These are phyloP conservation scores for Monosporascus sp. DNA, from an alignment of 2,329 filamentous ascomycete species.

Conservation along the genomic window DNA sequence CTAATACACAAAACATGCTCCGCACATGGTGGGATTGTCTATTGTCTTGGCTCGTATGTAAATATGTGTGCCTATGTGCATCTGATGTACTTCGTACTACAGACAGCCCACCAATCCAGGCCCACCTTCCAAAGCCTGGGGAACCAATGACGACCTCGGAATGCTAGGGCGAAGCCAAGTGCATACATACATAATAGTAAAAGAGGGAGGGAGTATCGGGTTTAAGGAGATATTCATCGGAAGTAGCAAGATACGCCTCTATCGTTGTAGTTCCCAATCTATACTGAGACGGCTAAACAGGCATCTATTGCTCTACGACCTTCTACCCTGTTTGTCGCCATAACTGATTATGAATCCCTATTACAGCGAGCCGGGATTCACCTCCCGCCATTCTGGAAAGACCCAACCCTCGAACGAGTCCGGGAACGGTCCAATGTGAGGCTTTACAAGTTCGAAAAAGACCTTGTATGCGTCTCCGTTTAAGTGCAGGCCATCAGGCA, in stretches of 20 bases:
- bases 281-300: too few relatives aligned
- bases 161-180: not conserved
- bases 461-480: conserved; percentile 48
- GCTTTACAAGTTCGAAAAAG: conserved; percentile 42
- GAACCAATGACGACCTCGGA: too few relatives aligned
- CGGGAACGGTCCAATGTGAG: conserved; percentile 41
- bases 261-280: not conserved
- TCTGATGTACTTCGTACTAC: too few relatives aligned
- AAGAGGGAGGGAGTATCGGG: not conserved
- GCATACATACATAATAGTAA: too few relatives aligned
- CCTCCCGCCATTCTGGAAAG: conserved; percentile 43
- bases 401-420: conserved; percentile 28
- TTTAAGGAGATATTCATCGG: not conserved
- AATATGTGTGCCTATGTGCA: too few relatives aligned
- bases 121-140: too few relatives aligned
- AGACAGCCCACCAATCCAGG: too few relatives aligned
- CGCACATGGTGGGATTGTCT: too few relatives aligned
- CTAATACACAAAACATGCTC: too few relatives aligned
- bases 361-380: conserved; percentile 16
- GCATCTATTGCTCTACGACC: too few relatives aligned
- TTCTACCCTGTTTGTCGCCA: too few relatives aligned
- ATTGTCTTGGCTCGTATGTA: too few relatives aligned
- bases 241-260: not conserved
- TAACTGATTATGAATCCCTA: not conserved
- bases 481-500: conserved; percentile 57